Base-by-base conservation (phyloP, 306 rosid genomes). In the Prunus mume region DNA sequence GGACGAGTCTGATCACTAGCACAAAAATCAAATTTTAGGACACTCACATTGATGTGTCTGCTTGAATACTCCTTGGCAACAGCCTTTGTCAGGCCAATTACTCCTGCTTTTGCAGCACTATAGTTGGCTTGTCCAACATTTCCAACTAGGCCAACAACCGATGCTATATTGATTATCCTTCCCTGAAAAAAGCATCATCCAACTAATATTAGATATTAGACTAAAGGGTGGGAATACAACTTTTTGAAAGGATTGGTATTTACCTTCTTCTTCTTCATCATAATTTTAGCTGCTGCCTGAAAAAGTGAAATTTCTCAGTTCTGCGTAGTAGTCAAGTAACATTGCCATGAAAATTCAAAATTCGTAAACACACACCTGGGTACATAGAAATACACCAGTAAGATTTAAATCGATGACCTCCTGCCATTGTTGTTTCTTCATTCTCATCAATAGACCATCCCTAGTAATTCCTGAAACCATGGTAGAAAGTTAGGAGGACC, bases 21-120 rank as follows among this genome's bases (percentile, higher is more conserved):
- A 69, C 43, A 54, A 71, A 61, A 58, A 6, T 30, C 51, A 17
- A 64, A 24, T 47, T n/a, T 19, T 34, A 51, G 49, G 60, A 46
- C 20, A 49, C 87, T 78, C 84, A 90, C 98, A 47, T 86, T 95
- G 86, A 95, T 92, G 89, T 84, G 86, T 87, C 98, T 81, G 90
- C 97, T 89, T 20, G 98, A 73, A 71, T 89, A 92, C 80, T 92
- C 98, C 89, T 85, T 95, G 41, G 98, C 96, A 82, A 95, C 97
- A 50, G 88, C 1, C 87, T 92, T 95, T 28, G 98, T 90, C 51
- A 95, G 83, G 82, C 98, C 98, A 80, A 95, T 95, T 49, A 95
- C 98, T 82, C 98, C 98, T 61, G 98, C 97, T 83, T 95, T 95
- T 71, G 98, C 98, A 71, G 98, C 97, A 88, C 97, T 91, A 72